phyloP scores from a whole-genome alignment of 768 basidiomycete genomes.

The Chalciporus piperatus region DNA sequence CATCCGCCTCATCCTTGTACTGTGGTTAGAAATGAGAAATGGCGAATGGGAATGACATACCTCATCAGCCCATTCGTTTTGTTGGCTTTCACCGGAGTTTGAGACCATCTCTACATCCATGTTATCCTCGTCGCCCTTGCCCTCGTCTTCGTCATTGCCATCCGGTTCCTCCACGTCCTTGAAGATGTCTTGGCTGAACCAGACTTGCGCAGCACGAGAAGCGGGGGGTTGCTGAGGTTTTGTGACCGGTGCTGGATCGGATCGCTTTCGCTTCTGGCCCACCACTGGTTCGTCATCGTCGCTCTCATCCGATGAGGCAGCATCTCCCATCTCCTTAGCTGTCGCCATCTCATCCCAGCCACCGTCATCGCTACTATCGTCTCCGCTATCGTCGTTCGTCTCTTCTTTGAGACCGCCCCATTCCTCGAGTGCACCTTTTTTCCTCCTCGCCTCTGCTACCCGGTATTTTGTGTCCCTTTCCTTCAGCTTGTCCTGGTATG shows the following conservation, averaged over 20 bases:
- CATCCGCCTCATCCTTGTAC: conserved; percentile 33
- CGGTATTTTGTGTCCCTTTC: conserved; percentile 88
- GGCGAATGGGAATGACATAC: conserved; percentile 15
- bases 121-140: conserved; percentile 25
- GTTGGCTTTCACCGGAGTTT: conserved; percentile 33
- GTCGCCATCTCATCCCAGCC: conserved; percentile 70
- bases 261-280: conserved; percentile 43
- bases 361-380: conserved; percentile 44
- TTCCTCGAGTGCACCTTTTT: conserved; percentile 71
- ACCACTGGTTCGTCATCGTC: conserved; percentile 35
- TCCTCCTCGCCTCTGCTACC: conserved; percentile 72
- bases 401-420: conserved; percentile 74
- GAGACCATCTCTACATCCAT: conserved; percentile 24
- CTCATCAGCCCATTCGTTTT: conserved; percentile 27
- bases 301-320: conserved; percentile 52
- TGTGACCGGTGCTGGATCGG: conserved; percentile 34
- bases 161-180: conserved; percentile 42
- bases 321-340: conserved; percentile 47
- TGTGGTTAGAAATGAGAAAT: conserved; percentile 9
- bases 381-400: conserved; percentile 37
- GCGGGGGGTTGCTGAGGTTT: conserved; percentile 39
- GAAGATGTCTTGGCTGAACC: conserved; percentile 96
- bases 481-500: conserved; percentile 74
- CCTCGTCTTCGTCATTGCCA: conserved; percentile 28
- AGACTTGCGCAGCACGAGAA: conserved; percentile 71